Evolutionary conservation across 2,329 filamentous ascomycete genomes (phyloP).

Genomic region (Nemania bipapillata): DNA sequence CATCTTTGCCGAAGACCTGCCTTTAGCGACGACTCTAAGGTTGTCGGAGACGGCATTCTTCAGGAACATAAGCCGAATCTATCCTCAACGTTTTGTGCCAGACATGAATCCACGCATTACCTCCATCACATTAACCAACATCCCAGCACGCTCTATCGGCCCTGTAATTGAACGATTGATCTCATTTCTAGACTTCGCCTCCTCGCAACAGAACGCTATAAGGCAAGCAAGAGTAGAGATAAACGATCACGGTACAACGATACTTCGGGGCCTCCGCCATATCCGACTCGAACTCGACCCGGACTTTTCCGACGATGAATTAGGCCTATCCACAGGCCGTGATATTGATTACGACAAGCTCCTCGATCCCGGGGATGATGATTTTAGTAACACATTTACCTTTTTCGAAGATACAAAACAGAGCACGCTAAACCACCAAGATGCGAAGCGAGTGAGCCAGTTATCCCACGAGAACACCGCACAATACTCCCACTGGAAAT

Average conservation of each 20-base stretch:
- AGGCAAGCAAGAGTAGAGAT: slow-evolving; percentile 44
- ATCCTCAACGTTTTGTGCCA: slow-evolving; percentile 62
- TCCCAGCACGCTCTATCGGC: slow-evolving; percentile 66
- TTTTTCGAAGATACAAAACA: slow-evolving; percentile 56
- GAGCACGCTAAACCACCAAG: slow-evolving; percentile 31
- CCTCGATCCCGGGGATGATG: slow-evolving; percentile 53
- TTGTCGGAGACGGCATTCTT: slow-evolving; percentile 60
- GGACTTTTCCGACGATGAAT: slow-evolving; percentile 54
- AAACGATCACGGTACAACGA: slow-evolving; percentile 54
- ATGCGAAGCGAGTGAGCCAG: not conserved
- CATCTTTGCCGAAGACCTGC: slow-evolving; percentile 54
- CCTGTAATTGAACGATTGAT: slow-evolving; percentile 61
- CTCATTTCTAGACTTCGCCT: slow-evolving; percentile 59
- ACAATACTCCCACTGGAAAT: slow-evolving; percentile 45
- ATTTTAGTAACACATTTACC: slow-evolving; percentile 54
- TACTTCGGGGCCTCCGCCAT: slow-evolving; percentile 64
- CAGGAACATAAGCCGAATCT: slow-evolving; percentile 58
- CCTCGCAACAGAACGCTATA: slow-evolving; percentile 62
- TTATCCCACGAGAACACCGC: slow-evolving; percentile 17
- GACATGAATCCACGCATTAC: slow-evolving; percentile 67
- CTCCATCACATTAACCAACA: slow-evolving; percentile 63
- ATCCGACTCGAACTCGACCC: slow-evolving; percentile 66
- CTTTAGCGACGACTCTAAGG: slow-evolving; percentile 53
- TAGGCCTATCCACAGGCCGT: slow-evolving; percentile 48
- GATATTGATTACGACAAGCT: slow-evolving; percentile 58